Base-by-base conservation (phyloP, 441 rosid species). In the Pelargonium fulgidum region DNA sequence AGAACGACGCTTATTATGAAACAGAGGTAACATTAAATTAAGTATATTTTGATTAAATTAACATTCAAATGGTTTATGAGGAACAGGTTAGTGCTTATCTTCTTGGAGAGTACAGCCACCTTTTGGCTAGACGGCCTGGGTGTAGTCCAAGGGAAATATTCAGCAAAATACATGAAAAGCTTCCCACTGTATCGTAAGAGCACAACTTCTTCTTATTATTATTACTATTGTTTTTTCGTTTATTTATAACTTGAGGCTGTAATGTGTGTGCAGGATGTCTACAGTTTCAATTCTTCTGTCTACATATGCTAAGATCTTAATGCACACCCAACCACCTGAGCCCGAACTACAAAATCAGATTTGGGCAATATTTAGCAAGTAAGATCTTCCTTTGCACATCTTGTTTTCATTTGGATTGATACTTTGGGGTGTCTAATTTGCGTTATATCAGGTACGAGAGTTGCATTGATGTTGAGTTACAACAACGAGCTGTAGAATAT, bases 391-490 rank as follows among this genome's bases (percentile, higher is more conserved):
- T 16, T 73, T 70, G 68, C 39, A 56, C 76, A 64, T 24, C 67
- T 50, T 62, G 2, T 73, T 16, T 29, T 12, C 42, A 47, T 50
- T 61, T 68, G 48, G 19, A 33, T 33, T 33, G 39, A 33, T 33
- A 33, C 39, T 33, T 33, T 1, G 39, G 39, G 39, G 39, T 33
- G 1, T 33, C 48, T 7, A 7, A 71, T 71, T 75, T 75, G 26
- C 73, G 64, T 69, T 74, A 59, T 64, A 75, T 65, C 77, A 95
- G 99, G 78, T 95, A 92, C 56, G 98, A 90, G 86, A 95, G 98
- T 76, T 87, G 96, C 87, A 92, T 95, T 65, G 99, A 95, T 87
- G 95, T 82, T 70, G 99, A 95, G 81, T 90, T 95, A 82, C 99
- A 95, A 77, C 99, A 95, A 77, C 77, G 99, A 68, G 99, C 99